A percentile compares a stretch with the other conserved stretches of the same genome.
Evolutionary conservation across 129 eudicot species (phyloP).

Genomic region (Lonicera japonica): DNA sequence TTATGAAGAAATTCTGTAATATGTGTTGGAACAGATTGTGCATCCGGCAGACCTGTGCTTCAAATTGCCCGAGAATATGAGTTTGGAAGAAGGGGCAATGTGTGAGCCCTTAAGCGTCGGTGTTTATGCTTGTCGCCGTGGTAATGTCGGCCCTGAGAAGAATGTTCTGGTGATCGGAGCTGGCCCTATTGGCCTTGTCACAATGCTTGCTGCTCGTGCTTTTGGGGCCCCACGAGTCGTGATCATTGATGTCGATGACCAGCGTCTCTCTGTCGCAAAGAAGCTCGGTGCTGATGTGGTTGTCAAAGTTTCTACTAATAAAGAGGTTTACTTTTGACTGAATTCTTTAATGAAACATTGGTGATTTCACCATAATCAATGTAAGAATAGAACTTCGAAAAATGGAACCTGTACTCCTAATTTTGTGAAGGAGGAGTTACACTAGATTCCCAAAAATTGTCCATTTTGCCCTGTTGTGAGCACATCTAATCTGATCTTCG

Average conservation of each 20-base stretch:
- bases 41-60: conserved; percentile 72
- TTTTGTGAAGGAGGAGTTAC: too few relatives aligned
- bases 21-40: conserved; percentile 36
- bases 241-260: conserved; percentile 57
- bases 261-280: conserved; percentile 58
- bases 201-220: conserved; percentile 72
- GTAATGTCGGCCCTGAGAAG: conserved; percentile 56
- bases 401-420: too few relatives aligned
- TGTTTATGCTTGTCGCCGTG: conserved; percentile 71
- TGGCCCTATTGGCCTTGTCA: conserved; percentile 67
- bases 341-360: too few relatives aligned
- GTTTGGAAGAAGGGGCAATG: conserved; percentile 81
- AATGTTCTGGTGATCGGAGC: conserved; percentile 62
- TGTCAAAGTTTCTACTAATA: conserved; percentile 55
- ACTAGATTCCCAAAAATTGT: too few relatives aligned
- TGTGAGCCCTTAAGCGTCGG: conserved; percentile 76
- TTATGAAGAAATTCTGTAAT: too few relatives aligned
- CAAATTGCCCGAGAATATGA: conserved; percentile 56
- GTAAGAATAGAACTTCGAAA: too few relatives aligned
- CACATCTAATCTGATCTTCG: too few relatives aligned
- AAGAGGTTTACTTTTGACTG: conserved; percentile 29
- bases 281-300: conserved; percentile 54
- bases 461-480: too few relatives aligned
- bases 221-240: conserved; percentile 59
- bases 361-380: too few relatives aligned